Base-by-base conservation (phyloP, 148 eudicot species). In the Beta vulgaris region DNA sequence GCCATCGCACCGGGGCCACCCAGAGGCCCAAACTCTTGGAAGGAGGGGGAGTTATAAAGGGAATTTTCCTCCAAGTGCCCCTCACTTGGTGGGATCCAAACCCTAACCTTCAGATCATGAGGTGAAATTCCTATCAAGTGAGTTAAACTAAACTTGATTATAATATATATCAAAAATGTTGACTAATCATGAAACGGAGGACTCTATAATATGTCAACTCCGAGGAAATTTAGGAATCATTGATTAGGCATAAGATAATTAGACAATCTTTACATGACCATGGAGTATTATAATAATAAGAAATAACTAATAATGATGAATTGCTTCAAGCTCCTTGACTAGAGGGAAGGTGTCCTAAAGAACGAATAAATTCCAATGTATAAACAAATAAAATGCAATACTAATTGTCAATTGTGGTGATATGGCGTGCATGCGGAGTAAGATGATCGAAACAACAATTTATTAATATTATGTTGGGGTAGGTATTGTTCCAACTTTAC, bases 401-500 rank as follows among this genome's bases (percentile, higher is more conserved):
- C 7, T 29, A 69, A 62, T 39, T 39, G n/a, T n/a, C n/a, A n/a
- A 48, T n/a, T 23, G 14, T 44, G 54, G 49, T 36, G 59, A 49
- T 16, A 69, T 44, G 79, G 74, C 60, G 79, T 69, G 79, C 79
- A 77, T 77, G 79, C 60, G 74, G 68, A 44, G 43, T 74, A 44
- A 40, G 43, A 36, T 55, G 73, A 54, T 39, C n/a, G n/a, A n/a
- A 55, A 40, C n/a, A 65, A 32, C 28, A 32, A 48, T 28, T 42
- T 21, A 44, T 44, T 32, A 66, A 48, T 48, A 32, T 49, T 46
- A 31, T 2, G 35, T 32, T 26, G 37, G 76, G 81, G 69, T 78
- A 71, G 73, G 81, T 72, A 66, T 55, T 72, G 81, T 72, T 72
- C 59, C 67, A 66, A 51, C 72, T 78, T 78, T 78, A 63, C 53